A percentile compares a stretch with the other conserved stretches of the same genome.
Conservation (phyloP, 2,329 filamentous ascomycete genomes). For the Hypoxylon sp. region DNA sequence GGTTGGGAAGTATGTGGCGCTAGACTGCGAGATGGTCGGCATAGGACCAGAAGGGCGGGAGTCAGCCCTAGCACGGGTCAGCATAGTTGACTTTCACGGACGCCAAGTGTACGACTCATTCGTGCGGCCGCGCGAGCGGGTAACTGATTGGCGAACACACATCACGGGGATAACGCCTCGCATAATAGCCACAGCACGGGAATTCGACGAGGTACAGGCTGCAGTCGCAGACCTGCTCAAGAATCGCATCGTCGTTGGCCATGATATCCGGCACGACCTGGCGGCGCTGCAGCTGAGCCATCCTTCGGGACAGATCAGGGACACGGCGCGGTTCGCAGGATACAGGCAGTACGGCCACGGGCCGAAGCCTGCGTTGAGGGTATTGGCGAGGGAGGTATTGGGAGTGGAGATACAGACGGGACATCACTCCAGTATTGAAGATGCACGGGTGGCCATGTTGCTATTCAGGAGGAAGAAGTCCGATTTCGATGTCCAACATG, state of each 20-base stretch:
- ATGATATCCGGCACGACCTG: conserved; percentile 79
- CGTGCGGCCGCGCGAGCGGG: conserved; percentile 81
- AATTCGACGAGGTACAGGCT: conserved; percentile 82
- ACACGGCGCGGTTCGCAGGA: conserved; percentile 83
- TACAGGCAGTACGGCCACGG: conserved; percentile 80
- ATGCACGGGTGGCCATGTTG: conserved; percentile 91
- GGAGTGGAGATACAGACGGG: conserved; percentile 74
- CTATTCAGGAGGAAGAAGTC: conserved; percentile 87
- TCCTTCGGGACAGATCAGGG: conserved; percentile 82
- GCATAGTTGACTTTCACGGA: conserved; percentile 93
- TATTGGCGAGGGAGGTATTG: conserved; percentile 70
- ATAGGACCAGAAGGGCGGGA: conserved; percentile 78
- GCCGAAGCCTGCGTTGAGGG: conserved; percentile 76
- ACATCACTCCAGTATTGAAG: conserved; percentile 77
- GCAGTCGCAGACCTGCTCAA: conserved; percentile 76
- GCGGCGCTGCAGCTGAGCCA: conserved; percentile 83
- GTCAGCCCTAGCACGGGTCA: conserved; percentile 87
- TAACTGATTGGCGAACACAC: conserved; percentile 91
- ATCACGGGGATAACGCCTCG: conserved; percentile 85
- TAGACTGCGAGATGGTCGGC: conserved; percentile 99
- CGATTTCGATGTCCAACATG: conserved; percentile 85
- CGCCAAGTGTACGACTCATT: conserved; percentile 95
- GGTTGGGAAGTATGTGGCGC: conserved; percentile 89
- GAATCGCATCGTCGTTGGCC: conserved; percentile 77
- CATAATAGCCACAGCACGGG: conserved; percentile 67